Evolutionary conservation across 331 rosid genomes (phyloP).

Genomic region (Prunus yedoensis): DNA sequence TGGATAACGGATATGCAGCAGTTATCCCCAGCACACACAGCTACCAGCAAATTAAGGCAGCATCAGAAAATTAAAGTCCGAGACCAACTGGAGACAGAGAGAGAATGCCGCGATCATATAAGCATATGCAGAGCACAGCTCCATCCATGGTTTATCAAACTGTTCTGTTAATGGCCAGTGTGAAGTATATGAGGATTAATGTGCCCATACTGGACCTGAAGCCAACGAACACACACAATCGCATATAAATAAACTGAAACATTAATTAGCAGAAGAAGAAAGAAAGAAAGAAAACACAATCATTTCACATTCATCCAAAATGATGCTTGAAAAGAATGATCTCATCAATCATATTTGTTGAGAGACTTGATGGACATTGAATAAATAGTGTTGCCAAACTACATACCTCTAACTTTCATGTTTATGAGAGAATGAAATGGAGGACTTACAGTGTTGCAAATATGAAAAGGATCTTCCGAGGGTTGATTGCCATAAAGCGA

Average conservation of each 20-base stretch:
- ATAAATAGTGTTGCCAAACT: too few species aligned
- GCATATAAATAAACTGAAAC: neutral
- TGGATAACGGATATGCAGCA: neutral
- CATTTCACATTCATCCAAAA: too few species aligned
- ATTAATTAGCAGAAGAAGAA: neutral
- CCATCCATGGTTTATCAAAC: constrained; percentile 1
- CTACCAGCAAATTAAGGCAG: constrained; percentile 4
- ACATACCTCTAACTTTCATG: neutral
- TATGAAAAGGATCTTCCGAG: constrained; percentile 29
- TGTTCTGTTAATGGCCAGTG: constrained; percentile 31
- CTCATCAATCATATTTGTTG: too few species aligned
- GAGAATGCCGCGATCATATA: neutral
- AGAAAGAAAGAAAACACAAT: too few species aligned
- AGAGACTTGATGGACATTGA: too few species aligned
- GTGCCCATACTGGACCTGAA: constrained; percentile 33
- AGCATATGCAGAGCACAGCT: neutral
- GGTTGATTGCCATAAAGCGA: constrained; percentile 29
- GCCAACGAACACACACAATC: constrained; percentile 3
- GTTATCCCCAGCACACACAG: constrained; percentile 16
- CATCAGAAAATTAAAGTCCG: neutral
- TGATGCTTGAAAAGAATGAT: too few species aligned
- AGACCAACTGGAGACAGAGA: neutral
- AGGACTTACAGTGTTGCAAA: constrained; percentile 29
- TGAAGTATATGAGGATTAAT: constrained; percentile 29
- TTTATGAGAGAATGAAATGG: neutral